Percentiles rank a stretch among this genome's conserved stretches.
phyloP scores from a whole-genome alignment of 2,329 filamentous ascomycete species.

The Acrodontium crateriforme region DNA sequence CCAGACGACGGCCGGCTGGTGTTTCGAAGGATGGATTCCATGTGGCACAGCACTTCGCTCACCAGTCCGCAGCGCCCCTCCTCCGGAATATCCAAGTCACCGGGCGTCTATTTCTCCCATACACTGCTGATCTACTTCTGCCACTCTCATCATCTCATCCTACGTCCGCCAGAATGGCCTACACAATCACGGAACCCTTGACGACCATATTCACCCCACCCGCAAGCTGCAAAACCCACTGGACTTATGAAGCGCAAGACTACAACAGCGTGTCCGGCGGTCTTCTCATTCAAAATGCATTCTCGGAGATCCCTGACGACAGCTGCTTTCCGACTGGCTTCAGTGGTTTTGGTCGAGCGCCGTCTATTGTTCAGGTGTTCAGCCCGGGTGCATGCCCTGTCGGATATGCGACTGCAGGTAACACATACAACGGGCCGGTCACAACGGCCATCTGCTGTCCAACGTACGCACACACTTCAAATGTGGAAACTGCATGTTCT shows the following conservation, averaged over 20 bases:
- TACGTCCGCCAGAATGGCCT: neutral
- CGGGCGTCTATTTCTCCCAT: neutral
- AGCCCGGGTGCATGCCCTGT: constrained; percentile 16
- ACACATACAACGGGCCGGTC: constrained; percentile 6
- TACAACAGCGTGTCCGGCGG: constrained; percentile 9
- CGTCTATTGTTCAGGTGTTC: constrained; percentile 6
- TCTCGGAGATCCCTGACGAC: constrained; percentile 2
- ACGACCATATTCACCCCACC: constrained; percentile 13
- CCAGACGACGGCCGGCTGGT: neutral
- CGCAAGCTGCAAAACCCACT: constrained; percentile 9
- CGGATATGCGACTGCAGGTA: constrained; percentile 14
- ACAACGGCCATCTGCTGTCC: constrained; percentile 18
- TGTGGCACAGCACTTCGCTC: neutral
- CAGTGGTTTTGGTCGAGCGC: constrained; percentile 6
- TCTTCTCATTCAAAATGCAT: constrained; percentile 12
- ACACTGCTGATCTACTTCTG: neutral
- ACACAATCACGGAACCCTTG: constrained; percentile 2
- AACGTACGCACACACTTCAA: constrained; percentile 6
- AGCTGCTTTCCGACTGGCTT: constrained; percentile 9
- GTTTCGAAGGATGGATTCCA: neutral
- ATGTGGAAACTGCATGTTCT: neutral
- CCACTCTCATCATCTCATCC: neutral
- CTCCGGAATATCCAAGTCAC: too few species aligned
- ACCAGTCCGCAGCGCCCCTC: too few species aligned
- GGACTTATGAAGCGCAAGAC: constrained; percentile 11